Percentiles rank a stretch among this genome's conserved stretches.
Evolutionary conservation across 2,329 filamentous ascomycete species (phyloP).

Genomic region (Fusarium torreyae): DNA sequence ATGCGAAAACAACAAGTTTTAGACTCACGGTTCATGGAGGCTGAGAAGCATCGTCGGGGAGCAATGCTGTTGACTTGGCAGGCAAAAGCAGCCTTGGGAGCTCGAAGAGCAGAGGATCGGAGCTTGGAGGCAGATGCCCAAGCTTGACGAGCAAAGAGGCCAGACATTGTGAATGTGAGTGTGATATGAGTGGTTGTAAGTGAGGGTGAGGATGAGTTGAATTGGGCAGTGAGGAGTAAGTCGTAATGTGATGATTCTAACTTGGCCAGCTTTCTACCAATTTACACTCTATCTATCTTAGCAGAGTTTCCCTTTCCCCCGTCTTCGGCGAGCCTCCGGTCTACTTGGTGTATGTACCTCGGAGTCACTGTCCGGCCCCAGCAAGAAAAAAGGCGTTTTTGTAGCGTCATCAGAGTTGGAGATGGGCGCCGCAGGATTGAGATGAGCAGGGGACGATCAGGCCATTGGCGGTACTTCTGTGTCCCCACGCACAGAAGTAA

Average conservation of each 20-base stretch:
- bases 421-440: constrained; percentile 10
- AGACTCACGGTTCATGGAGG: constrained; percentile 44
- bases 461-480: constrained; percentile 16
- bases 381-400: constrained; percentile 14
- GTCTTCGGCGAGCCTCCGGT: constrained; percentile 38
- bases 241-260: constrained; percentile 13
- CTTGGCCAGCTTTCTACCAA: constrained; percentile 9
- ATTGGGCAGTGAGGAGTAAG: not conserved
- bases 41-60: constrained; percentile 47
- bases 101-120: constrained; percentile 41
- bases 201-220: not conserved
- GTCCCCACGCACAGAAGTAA: constrained; percentile 1
- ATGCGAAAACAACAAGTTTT: too few species aligned
- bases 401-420: constrained; percentile 38
- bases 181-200: not conserved
- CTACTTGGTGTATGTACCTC: constrained; percentile 31
- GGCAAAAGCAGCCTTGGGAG: constrained; percentile 38
- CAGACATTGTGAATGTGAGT: constrained; percentile 40
- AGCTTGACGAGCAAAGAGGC: constrained; percentile 47
- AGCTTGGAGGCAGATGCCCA: constrained; percentile 45
- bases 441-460: constrained; percentile 31
- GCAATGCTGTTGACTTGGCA: constrained; percentile 29
- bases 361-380: constrained; percentile 43
- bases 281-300: constrained; percentile 16
- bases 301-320: constrained; percentile 6